Conservation (phyloP, 202 grass and related monocot species). For the Dendrocalamus latiflorus region DNA sequence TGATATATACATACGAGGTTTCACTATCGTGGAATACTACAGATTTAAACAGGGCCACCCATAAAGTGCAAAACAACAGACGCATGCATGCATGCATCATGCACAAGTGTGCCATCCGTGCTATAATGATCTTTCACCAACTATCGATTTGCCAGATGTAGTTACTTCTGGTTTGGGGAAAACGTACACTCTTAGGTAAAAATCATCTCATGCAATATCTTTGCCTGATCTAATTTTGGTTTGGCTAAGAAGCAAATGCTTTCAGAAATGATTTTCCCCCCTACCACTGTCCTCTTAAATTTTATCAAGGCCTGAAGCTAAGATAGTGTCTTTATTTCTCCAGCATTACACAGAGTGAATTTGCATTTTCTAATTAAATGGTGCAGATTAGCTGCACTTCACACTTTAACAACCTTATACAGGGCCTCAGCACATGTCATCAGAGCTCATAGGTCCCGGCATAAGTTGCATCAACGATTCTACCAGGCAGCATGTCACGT, state of each 20-base stretch:
- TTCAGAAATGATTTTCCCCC: background rate
- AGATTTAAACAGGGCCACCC: background rate
- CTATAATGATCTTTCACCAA: background rate
- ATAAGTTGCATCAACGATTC: background rate
- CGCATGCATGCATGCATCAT: background rate
- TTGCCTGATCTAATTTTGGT: background rate
- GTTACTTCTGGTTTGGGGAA: background rate
- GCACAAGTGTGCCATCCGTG: background rate
- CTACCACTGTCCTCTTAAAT: background rate
- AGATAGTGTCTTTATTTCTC: background rate
- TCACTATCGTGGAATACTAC: background rate
- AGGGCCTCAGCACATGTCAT: background rate
- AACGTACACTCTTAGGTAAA: background rate
- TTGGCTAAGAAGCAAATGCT: background rate
- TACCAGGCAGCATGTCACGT: background rate
- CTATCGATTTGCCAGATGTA: background rate
- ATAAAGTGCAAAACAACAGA: background rate
- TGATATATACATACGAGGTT: background rate
- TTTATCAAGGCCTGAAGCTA: background rate
- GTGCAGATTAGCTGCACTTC: background rate
- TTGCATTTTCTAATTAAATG: background rate
- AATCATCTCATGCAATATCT: background rate
- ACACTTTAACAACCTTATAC: background rate
- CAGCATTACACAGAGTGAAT: background rate
- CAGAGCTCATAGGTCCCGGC: background rate